A percentile compares a stretch with the other conserved stretches of the same genome.
These are phyloP conservation scores for Cylindrotheca fusiformis DNA, from an alignment of 108 stramenopile genomes.

Conservation along the genomic window DNA sequence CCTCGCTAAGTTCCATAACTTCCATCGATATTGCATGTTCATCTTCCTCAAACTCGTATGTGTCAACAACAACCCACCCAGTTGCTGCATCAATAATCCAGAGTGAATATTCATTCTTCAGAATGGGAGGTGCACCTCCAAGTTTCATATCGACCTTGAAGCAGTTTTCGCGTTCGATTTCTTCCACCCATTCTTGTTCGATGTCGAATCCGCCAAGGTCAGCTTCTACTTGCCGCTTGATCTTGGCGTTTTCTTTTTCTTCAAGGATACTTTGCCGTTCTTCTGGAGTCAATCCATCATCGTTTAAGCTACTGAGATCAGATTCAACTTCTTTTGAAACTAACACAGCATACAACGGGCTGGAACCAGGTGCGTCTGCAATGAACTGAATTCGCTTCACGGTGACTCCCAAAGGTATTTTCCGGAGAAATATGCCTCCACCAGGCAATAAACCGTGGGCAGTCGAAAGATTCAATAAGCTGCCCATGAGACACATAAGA, in stretches of 20 bases:
- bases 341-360: conserved; percentile 73
- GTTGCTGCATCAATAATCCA: conserved; percentile 86
- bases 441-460: conserved; percentile 72
- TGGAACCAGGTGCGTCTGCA: conserved; percentile 56
- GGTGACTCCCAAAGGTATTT: conserved; percentile 73
- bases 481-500: conserved; percentile 8
- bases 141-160: conserved; percentile 63
- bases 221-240: conserved; percentile 84
- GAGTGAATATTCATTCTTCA: conserved; percentile 56
- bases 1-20: conserved; percentile 70
- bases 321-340: conserved; percentile 77
- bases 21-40: conserved; percentile 77
- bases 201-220: conserved; percentile 90
- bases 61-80: conserved; percentile 77
- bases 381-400: conserved; percentile 77
- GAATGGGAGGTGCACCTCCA: conserved; percentile 77
- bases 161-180: conserved; percentile 84
- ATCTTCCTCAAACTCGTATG: conserved; percentile 65
- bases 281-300: conserved; percentile 74
- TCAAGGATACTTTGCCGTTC: conserved; percentile 67
- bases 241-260: conserved; percentile 74
- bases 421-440: conserved; percentile 71
- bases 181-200: conserved; percentile 89
- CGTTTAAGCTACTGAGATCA: conserved; percentile 67
- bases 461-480: conserved; percentile 47